phyloP scores from a whole-genome alignment of 305 asterid genomes.

The Fraxinus sp. region DNA sequence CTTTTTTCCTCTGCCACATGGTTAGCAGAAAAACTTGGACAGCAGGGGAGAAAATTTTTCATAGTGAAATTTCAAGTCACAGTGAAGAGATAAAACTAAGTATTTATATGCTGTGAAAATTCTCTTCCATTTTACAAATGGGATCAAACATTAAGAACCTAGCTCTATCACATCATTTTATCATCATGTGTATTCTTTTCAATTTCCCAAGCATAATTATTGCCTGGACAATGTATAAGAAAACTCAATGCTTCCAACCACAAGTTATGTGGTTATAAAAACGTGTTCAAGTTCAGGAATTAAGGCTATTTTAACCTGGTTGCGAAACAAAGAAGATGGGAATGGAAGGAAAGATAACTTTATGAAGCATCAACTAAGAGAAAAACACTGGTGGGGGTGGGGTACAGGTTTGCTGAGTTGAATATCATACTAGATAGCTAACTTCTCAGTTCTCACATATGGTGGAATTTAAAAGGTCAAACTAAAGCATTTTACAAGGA shows the following conservation, averaged over 20 bases:
- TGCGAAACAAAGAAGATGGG: not conserved
- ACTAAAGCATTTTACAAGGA: not conserved
- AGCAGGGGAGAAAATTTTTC: not conserved
- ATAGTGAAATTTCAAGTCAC: not conserved
- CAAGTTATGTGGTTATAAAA: not conserved
- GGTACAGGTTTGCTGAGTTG: not conserved
- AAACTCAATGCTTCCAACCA: not conserved
- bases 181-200: not conserved
- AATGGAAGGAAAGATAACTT: not conserved
- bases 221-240: not conserved
- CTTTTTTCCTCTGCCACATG: not conserved
- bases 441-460: not conserved
- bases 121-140: not conserved
- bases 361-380: not conserved
- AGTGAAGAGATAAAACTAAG: not conserved
- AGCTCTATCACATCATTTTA: conserved; percentile 10
- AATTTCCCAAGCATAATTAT: not conserved
- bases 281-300: not conserved
- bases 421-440: not conserved
- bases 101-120: not conserved
- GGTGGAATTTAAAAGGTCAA: not conserved
- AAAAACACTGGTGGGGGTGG: not conserved
- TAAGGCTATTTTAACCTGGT: not conserved
- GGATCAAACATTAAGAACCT: not conserved
- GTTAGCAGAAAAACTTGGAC: not conserved